Evolutionary conservation across 768 basidiomycete species (phyloP).

Genomic region (Dacryopinax primogenitus): DNA sequence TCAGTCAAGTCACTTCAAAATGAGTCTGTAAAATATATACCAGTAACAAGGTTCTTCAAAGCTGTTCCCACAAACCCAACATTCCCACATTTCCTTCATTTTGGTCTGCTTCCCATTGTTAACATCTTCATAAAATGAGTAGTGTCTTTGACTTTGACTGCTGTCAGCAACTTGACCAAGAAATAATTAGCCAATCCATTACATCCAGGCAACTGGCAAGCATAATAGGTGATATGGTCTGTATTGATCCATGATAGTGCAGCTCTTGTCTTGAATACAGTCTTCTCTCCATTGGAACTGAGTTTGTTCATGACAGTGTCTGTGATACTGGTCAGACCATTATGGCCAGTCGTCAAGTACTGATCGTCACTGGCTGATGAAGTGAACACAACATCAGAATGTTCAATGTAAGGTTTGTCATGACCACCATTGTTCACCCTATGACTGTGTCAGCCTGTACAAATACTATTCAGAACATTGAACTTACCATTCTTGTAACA

Average conservation of each 20-base stretch:
- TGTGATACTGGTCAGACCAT: background rate
- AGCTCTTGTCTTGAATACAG: background rate
- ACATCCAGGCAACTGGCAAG: background rate
- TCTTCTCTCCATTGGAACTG: background rate
- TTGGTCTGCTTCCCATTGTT: background rate
- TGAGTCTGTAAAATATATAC: background rate
- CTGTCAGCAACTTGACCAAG: background rate
- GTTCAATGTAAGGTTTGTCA: background rate
- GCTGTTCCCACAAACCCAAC: background rate
- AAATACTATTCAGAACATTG: too few relatives aligned
- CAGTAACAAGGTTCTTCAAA: background rate
- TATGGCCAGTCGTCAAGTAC: background rate
- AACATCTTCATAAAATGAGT: background rate
- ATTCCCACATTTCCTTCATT: background rate
- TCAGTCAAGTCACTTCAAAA: background rate
- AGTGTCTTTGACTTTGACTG: background rate
- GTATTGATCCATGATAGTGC: background rate
- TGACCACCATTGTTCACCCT: too few relatives aligned
- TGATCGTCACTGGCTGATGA: background rate
- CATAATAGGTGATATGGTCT: background rate
- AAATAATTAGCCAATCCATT: background rate
- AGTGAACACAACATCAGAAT: background rate
- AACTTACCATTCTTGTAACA: too few relatives aligned
- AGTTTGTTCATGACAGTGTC: background rate
- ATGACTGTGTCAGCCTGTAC: too few relatives aligned